These are phyloP conservation scores for Samsoniella hepiali DNA, from an alignment of 2,329 filamentous ascomycete species.

Conservation along the genomic window DNA sequence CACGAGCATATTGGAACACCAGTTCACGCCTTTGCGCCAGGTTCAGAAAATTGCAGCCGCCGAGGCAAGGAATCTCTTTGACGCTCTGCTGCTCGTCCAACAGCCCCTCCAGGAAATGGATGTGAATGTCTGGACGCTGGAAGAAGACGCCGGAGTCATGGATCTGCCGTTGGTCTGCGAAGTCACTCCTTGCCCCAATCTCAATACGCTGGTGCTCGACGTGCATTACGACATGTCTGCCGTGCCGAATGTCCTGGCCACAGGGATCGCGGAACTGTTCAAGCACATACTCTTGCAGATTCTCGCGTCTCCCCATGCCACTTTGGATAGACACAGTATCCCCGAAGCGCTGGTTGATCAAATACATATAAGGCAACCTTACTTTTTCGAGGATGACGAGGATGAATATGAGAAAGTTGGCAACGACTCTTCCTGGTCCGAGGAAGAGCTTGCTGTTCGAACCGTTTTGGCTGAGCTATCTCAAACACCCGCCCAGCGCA, in stretches of 20 bases:
- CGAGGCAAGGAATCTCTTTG: slow-evolving; percentile 61
- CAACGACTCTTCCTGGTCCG: slow-evolving; percentile 19
- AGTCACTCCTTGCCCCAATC: slow-evolving; percentile 53
- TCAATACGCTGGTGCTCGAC: slow-evolving; percentile 54
- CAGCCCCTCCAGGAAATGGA: slow-evolving; percentile 58
- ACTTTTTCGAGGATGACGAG: slow-evolving; percentile 22
- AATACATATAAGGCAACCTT: slow-evolving; percentile 23
- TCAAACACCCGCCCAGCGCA: slow-evolving; percentile 43
- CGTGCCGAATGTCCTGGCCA: slow-evolving; percentile 29
- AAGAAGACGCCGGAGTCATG: slow-evolving; percentile 61
- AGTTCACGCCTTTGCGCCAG: slow-evolving; percentile 70
- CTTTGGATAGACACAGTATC: slow-evolving; percentile 24
- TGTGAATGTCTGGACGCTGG: slow-evolving; percentile 51
- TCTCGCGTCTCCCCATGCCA: slow-evolving; percentile 28
- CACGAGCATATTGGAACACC: slow-evolving; percentile 59
- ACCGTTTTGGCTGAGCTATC: slow-evolving; percentile 58
- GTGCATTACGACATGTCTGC: slow-evolving; percentile 59
- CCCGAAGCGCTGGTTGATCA: slow-evolving; percentile 22
- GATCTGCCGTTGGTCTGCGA: slow-evolving; percentile 77
- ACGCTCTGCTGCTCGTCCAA: slow-evolving; percentile 78
- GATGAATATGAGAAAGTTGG: slow-evolving; percentile 16
- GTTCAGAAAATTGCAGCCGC: slow-evolving; percentile 54
- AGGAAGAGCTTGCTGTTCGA: slow-evolving; percentile 42
- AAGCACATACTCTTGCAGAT: slow-evolving; percentile 29
- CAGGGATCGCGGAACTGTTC: slow-evolving; percentile 31